Conservation (phyloP, 176 grass and related monocot genomes). For the Musa beccarii region DNA sequence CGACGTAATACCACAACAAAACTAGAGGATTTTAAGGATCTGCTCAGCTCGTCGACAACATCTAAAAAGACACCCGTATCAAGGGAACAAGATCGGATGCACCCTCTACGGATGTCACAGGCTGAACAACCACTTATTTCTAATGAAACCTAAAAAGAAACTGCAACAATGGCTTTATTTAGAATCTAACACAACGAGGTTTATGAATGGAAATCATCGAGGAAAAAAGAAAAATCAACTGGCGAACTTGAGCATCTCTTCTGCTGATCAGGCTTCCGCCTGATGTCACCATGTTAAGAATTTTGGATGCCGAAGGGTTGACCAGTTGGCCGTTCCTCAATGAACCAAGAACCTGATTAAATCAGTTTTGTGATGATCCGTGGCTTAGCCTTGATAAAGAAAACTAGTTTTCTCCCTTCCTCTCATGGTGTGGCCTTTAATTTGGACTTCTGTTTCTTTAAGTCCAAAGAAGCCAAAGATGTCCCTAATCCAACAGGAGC, state of each 20-base stretch:
- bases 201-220: too few relatives aligned
- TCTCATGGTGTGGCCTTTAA: constrained; percentile 23
- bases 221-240: too few relatives aligned
- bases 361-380: not conserved
- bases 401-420: not conserved
- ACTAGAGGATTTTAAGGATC: too few relatives aligned
- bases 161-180: too few relatives aligned
- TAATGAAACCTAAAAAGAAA: not conserved
- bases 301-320: too few relatives aligned
- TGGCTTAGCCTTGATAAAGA: not conserved
- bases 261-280: too few relatives aligned
- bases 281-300: too few relatives aligned
- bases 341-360: not conserved
- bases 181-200: too few relatives aligned
- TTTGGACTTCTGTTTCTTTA: constrained; percentile 86
- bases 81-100: not conserved
- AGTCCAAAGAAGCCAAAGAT: constrained; percentile 40
- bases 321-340: not conserved
- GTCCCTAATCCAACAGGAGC: constrained; percentile 72
- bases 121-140: not conserved
- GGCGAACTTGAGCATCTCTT: too few relatives aligned
- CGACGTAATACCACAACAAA: too few relatives aligned
- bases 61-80: too few relatives aligned
- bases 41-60: too few relatives aligned
- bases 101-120: not conserved